Evolutionary conservation across 2,329 filamentous ascomycete genomes (phyloP), one percentile per base, ranked within the genome.

Genomic region (Thelonectria discophora): DNA sequence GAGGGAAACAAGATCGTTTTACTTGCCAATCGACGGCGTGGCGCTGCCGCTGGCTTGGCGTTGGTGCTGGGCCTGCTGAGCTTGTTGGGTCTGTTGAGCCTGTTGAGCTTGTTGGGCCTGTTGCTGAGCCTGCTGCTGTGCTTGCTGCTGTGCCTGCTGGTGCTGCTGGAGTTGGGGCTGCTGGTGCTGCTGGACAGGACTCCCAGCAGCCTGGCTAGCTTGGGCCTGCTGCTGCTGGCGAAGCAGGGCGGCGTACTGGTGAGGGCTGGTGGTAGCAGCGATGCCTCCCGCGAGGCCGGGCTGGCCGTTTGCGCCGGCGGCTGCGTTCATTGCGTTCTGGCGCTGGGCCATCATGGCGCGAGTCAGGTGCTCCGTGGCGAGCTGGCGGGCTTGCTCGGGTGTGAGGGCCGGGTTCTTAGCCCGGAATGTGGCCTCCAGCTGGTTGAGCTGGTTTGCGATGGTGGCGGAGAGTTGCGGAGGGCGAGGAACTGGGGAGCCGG

Each of bases 171-270:
- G 40, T 4, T 55, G 52, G 13, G 18, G 65, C 30, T 69, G 65
- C 24, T 69, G 68, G 37, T 75, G 72, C 39, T 65, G 68, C 20
- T 72, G 72, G 27, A 66, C 68, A 62, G 71, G 61, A 50, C 65
- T 63, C 69, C 76, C 30, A 70, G 75, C 55, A 62, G 70, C 63
- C 69, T 74, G 73, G 3, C 65, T 70, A 11, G 77, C 76, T 62
- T 77, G 81, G 27, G 80, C 78, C 63, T 86, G 83, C 63, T 87
- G 85, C 66, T 87, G 85, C 40, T 85, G 84, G 46, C 85, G 76
- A 9, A 88, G 79, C 34, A 87, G 76, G 58, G 86, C 84, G 1
- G 85, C 85, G 68, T 88, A 87, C 63, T 88, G 85, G 42, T 87
- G 84, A 27, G 85, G 85, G 58, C 82, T 85, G 1, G 80, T 78